Percentiles rank a stretch among this genome's conserved stretches.
Conservation (phyloP, 768 basidiomycete genomes). For the Artomyces pyxidatus region DNA sequence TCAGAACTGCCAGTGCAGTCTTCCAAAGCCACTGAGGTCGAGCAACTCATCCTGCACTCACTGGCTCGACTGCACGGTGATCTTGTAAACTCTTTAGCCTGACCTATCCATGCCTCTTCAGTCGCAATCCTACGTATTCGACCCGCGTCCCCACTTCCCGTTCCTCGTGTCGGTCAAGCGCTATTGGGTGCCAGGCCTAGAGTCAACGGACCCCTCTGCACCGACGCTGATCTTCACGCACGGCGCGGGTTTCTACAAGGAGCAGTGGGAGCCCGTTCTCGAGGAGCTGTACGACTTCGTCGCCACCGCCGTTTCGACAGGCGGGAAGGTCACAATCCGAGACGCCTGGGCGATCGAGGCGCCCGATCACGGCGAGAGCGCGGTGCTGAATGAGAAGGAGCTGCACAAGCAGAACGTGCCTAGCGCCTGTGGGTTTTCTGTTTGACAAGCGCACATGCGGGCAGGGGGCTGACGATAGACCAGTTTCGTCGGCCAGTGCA, state of each 20-base stretch:
- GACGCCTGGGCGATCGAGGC: conserved; percentile 46
- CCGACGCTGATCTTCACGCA: conserved; percentile 44
- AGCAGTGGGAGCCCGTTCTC: conserved; percentile 50
- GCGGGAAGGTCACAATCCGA: conserved; percentile 26
- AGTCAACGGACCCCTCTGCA: conserved; percentile 30
- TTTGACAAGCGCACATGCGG: background rate
- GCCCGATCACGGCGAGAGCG: conserved; percentile 49
- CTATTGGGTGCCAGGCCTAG: conserved; percentile 33
- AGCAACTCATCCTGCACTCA: too few species aligned
- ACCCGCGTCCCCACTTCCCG: conserved; percentile 45
- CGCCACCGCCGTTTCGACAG: background rate
- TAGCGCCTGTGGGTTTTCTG: conserved; percentile 27
- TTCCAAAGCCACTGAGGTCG: too few species aligned
- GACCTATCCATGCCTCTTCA: too few species aligned
- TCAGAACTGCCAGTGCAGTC: too few species aligned
- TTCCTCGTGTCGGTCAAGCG: conserved; percentile 41
- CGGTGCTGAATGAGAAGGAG: conserved; percentile 36
- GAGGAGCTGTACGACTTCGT: conserved; percentile 34
- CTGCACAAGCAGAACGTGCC: conserved; percentile 33
- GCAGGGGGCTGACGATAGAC: background rate
- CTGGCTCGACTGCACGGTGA: too few species aligned
- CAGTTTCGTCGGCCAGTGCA: background rate
- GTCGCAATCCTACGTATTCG: conserved; percentile 33
- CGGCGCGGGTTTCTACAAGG: conserved; percentile 49
- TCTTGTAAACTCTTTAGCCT: too few species aligned